phyloP scores from a whole-genome alignment of 352 stramenopile genomes.

The Thraustotheca clavata region DNA sequence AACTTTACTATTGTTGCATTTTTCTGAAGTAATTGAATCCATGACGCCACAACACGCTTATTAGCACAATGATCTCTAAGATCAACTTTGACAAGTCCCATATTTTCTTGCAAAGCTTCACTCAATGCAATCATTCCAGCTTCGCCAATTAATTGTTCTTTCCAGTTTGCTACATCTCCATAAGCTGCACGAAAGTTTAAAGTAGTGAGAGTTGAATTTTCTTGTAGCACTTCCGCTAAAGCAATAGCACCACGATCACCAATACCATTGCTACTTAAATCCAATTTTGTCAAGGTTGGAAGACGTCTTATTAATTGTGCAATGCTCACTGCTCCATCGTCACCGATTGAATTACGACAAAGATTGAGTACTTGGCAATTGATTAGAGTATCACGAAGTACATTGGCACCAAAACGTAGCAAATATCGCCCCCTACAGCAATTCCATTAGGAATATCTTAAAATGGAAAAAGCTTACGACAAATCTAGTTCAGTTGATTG shows the following conservation, averaged over 20 bases:
- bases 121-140: conserved; percentile 31
- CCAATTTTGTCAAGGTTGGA: conserved; percentile 31
- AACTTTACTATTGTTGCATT: conserved; percentile 47
- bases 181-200: conserved; percentile 46
- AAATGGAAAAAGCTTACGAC: no score
- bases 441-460: neutral
- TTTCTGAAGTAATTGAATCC: conserved; percentile 32
- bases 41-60: conserved; percentile 26
- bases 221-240: conserved; percentile 33
- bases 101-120: conserved; percentile 31
- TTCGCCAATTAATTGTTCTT: conserved; percentile 35
- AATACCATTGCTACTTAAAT: conserved; percentile 73
- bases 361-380: conserved; percentile 38
- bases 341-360: conserved; percentile 42
- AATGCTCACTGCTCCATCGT: conserved; percentile 43
- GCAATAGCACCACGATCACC: conserved; percentile 36
- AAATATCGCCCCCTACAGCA: conserved; percentile 29
- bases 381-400: conserved; percentile 34
- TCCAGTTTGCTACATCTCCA: conserved; percentile 26
- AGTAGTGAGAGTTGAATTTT: conserved; percentile 38
- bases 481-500: conserved; percentile 2
- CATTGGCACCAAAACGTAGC: conserved; percentile 40
- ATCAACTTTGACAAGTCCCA: conserved; percentile 34
- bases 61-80: conserved; percentile 42
- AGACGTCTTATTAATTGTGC: conserved; percentile 34